A percentile compares a stretch with the other conserved stretches of the same genome.
Evolutionary conservation across 2,329 filamentous ascomycete species (phyloP).

Genomic region (Aspergillus latus): DNA sequence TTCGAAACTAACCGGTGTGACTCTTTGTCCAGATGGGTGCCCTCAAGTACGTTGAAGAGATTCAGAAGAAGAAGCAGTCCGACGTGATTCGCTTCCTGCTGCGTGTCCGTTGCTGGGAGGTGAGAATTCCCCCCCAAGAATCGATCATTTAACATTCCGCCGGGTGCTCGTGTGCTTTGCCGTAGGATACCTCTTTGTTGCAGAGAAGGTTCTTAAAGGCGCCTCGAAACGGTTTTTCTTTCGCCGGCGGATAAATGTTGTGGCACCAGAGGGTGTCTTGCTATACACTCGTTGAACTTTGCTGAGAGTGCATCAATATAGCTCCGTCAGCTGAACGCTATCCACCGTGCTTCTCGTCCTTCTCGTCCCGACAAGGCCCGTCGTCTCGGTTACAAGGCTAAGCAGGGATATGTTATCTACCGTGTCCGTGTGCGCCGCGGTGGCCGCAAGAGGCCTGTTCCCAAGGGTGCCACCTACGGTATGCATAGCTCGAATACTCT

Average conservation of each 20-base stretch:
- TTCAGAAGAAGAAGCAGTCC: constrained; percentile 99
- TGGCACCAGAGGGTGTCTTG: constrained; percentile 60
- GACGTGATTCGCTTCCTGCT: constrained; percentile 99
- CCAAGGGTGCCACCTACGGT: constrained; percentile 99
- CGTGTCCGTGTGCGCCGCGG: constrained; percentile 96
- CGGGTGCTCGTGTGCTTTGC: constrained; percentile 38
- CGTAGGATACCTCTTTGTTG: constrained; percentile 29
- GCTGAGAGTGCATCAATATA: constrained; percentile 99
- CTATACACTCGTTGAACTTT: constrained; percentile 99
- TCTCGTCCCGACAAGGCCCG: constrained; percentile 99
- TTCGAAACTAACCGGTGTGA: constrained; percentile 3
- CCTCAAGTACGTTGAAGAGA: constrained; percentile 99
- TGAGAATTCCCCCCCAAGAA: constrained; percentile 44
- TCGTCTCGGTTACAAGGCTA: constrained; percentile 99
- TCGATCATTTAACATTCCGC: constrained; percentile 40
- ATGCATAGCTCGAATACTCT: constrained; percentile 42
- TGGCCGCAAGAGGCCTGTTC: constrained; percentile 94
- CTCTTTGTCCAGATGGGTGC: constrained; percentile 76
- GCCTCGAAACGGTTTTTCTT: constrained; percentile 25
- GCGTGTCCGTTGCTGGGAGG: constrained; percentile 99
- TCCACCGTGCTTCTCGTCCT: constrained; percentile 97
- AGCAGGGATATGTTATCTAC: constrained; percentile 99
- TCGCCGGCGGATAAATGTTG: constrained; percentile 49
- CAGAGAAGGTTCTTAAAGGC: constrained; percentile 31
- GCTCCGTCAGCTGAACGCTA: constrained; percentile 99